These are phyloP conservation scores for Hypericum androsaemum DNA, from an alignment of 345 rosid genomes.

Conservation along the genomic window DNA sequence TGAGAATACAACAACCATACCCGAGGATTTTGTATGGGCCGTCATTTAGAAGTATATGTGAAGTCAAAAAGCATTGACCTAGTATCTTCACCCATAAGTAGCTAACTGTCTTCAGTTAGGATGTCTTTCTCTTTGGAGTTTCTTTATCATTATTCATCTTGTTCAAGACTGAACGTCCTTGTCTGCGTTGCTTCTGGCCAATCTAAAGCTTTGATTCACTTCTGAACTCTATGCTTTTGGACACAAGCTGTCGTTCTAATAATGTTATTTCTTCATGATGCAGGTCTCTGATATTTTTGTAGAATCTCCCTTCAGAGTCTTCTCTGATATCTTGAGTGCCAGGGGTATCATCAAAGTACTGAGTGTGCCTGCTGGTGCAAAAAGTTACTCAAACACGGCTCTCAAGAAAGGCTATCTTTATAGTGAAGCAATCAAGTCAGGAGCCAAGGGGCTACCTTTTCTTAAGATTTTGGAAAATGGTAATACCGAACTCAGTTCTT, in stretches of 20 bases:
- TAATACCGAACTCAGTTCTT: slow-evolving; percentile 17
- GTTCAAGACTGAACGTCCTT: too few relatives aligned
- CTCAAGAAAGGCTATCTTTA: slow-evolving; percentile 90
- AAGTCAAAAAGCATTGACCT: too few relatives aligned
- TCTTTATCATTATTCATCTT: too few relatives aligned
- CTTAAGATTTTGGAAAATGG: slow-evolving; percentile 85
- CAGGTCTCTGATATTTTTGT: slow-evolving; percentile 77
- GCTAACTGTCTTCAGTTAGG: too few relatives aligned
- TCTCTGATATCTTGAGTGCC: slow-evolving; percentile 52
- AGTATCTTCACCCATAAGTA: too few relatives aligned
- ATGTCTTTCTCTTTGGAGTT: too few relatives aligned
- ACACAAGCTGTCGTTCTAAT: background rate
- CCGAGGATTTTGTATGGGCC: too few relatives aligned
- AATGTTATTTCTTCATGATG: slow-evolving; percentile 10
- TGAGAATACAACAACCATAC: too few relatives aligned
- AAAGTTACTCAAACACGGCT: slow-evolving; percentile 68
- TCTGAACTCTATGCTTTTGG: background rate
- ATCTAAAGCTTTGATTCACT: too few relatives aligned
- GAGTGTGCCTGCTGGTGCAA: slow-evolving; percentile 71
- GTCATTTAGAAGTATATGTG: too few relatives aligned
- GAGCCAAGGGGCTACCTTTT: slow-evolving; percentile 93
- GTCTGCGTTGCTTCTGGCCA: too few relatives aligned
- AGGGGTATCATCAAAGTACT: slow-evolving; percentile 71
- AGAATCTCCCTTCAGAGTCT: slow-evolving; percentile 69
- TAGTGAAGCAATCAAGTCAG: slow-evolving; percentile 79